These are phyloP conservation scores for Solanum sejunctum DNA, from an alignment of 257 asterid species.

Conservation along the genomic window DNA sequence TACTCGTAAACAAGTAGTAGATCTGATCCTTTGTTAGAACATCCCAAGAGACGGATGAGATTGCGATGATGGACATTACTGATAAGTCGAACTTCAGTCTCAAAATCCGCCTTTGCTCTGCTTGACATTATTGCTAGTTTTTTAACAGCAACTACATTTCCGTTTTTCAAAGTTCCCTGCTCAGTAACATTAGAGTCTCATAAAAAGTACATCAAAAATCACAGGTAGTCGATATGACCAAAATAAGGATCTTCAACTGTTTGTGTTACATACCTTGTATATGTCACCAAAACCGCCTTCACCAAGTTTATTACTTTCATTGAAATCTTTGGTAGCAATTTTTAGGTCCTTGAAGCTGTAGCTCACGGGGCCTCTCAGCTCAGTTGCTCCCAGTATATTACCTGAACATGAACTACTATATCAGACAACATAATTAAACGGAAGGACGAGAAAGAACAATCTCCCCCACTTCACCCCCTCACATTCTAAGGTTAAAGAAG, in stretches of 20 bases:
- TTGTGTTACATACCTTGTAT: constrained; percentile 33
- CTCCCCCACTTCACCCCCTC: too few relatives aligned
- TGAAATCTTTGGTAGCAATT: constrained; percentile 51
- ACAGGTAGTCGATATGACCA: not conserved
- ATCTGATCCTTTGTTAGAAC: constrained; percentile 54
- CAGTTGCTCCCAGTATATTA: constrained; percentile 57
- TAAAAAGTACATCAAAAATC: not conserved
- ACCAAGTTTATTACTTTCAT: constrained; percentile 61
- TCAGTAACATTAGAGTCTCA: not conserved
- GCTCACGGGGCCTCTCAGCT: constrained; percentile 61
- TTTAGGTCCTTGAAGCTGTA: constrained; percentile 54
- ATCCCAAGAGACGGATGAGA: constrained; percentile 69
- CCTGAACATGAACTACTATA: constrained; percentile 11
- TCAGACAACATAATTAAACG: not conserved
- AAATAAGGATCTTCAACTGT: not conserved
- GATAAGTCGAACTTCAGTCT: constrained; percentile 67
- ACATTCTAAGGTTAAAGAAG: not conserved
- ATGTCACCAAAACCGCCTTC: constrained; percentile 85
- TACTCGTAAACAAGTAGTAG: constrained; percentile 60
- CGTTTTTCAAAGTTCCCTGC: constrained; percentile 69
- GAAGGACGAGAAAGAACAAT: not conserved
- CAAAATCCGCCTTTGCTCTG: constrained; percentile 64
- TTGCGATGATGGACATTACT: constrained; percentile 90
- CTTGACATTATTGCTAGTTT: constrained; percentile 31
- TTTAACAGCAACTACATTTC: constrained; percentile 64